Percentiles rank a stretch among this genome's conserved stretches.
These are phyloP conservation scores for Durusdinium trenchii DNA, from an alignment of 73 alveolate genomes.

Conservation along the genomic window DNA sequence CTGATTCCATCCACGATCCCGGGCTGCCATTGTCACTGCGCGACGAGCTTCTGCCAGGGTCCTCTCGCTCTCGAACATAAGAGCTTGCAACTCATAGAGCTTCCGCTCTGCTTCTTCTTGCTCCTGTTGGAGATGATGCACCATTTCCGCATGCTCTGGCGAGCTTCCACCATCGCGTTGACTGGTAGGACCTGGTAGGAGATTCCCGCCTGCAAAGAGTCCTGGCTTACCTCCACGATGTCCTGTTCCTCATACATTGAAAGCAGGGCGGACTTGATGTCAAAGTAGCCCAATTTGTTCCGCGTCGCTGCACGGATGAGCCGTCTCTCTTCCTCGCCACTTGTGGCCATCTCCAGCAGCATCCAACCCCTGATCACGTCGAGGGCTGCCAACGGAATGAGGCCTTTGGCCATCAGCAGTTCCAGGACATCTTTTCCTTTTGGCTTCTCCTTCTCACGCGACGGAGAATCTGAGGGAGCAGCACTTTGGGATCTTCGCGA, in stretches of 20 bases:
- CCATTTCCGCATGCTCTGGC: no score
- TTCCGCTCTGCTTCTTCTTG: neutral
- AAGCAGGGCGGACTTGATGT: neutral
- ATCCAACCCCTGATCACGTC: constrained; percentile 71
- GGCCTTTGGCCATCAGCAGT: constrained; percentile 39
- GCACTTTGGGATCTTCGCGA: neutral
- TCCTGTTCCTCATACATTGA: constrained; percentile 41
- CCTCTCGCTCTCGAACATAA: constrained; percentile 24
- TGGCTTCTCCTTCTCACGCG: neutral
- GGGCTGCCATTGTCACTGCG: constrained; percentile 16
- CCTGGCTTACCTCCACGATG: neutral
- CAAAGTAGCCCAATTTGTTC: constrained; percentile 27
- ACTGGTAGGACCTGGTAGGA: no score
- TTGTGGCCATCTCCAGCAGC: constrained; percentile 47
- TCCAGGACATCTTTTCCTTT: constrained; percentile 1
- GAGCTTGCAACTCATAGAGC: neutral
- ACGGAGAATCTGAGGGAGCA: neutral
- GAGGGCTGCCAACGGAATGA: constrained; percentile 26
- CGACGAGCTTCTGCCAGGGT: neutral
- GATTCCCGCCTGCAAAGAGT: no score
- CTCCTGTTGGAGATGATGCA: no score
- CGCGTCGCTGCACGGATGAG: constrained; percentile 41
- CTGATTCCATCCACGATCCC: constrained; percentile 11
- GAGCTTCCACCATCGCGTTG: no score
- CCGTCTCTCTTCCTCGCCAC: constrained; percentile 10